Base-by-base conservation (phyloP, 805 yeast genomes). In the Lipomyces lipofer region DNA sequence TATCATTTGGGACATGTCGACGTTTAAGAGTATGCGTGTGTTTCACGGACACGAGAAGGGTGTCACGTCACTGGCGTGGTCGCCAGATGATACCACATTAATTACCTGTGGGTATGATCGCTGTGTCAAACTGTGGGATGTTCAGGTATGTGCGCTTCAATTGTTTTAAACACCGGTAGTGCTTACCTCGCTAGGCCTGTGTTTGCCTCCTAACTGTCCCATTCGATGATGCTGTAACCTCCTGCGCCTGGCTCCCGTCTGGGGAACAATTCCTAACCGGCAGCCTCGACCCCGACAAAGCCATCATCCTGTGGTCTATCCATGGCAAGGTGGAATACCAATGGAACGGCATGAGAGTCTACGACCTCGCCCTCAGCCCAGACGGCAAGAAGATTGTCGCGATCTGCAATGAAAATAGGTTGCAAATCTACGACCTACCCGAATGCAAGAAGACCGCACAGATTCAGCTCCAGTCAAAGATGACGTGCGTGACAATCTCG, bases 41-140 rank as follows among this genome's bases (percentile, higher is more conserved):
- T 51, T 68, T 7, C 48, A 49, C 2, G 71, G 68, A 1, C 71
- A 69, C 25, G 48, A 51, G 10, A 61, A 64, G 68, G 64, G 74
- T 65, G 62, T 58, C 25, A 79, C 81, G 49, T 76, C 85, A 1
- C 78, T 88, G 3, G 76, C 85, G 42, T 91, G 95, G 86, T 87
- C 91, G 2, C 84, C 84, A 0, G 83, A 84, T 63, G 91, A 88
- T 64, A 65, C 76, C 5, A 78, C 78, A 63, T 59, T 91, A 24
- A 78, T 90, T 8, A 79, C 89, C 3, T 83, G 94, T 53, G 81
- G 91, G 7, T 78, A 84, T 60, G 95, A 88, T 68, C 82, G 83
- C 28, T 74, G 78, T 10, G 83, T 88, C 5, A 77, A 83, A 47
- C 72, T 91, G 1, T 88, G 95, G 88, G 81, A 82, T 62, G 71